Conservation (phyloP, 306 rosid genomes). For the Nissolia schottii region DNA sequence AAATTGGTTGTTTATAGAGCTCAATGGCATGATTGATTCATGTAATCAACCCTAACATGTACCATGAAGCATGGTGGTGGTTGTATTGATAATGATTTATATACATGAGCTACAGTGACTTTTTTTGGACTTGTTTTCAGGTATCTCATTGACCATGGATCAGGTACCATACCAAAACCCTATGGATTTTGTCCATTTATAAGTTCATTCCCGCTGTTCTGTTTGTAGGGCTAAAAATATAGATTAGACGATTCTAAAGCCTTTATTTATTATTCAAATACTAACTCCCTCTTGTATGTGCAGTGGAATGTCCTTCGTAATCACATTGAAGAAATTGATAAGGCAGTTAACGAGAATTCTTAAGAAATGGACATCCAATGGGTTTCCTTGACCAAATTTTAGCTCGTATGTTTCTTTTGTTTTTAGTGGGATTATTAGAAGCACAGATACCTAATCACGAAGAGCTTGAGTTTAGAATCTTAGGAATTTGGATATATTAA, state of each 20-base stretch:
- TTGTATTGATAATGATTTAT: neutral
- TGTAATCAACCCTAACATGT: neutral
- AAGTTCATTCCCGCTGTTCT: neutral
- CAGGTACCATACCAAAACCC: slow-evolving; percentile 50
- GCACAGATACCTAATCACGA: neutral
- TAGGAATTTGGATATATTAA: neutral
- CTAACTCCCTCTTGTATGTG: slow-evolving; percentile 21
- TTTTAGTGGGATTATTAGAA: slow-evolving; percentile 10
- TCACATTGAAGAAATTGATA: slow-evolving; percentile 70
- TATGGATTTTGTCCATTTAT: neutral
- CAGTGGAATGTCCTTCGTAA: slow-evolving; percentile 81
- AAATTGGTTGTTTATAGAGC: neutral
- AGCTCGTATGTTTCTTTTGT: neutral
- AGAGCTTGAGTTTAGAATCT: neutral
- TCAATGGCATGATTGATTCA: neutral
- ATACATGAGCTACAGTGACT: slow-evolving; percentile 25
- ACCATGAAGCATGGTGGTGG: neutral
- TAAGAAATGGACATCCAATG: slow-evolving; percentile 20
- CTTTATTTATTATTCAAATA: neutral
- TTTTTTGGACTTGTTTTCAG: slow-evolving; percentile 45
- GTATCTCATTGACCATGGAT: slow-evolving; percentile 80
- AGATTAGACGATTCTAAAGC: neutral
- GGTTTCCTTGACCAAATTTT: slow-evolving; percentile 1
- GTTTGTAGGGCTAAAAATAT: neutral
- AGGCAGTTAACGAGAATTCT: slow-evolving; percentile 51